Evolutionary conservation across 176 grass and related monocot species (phyloP).

Genomic region (Avena insularis): DNA sequence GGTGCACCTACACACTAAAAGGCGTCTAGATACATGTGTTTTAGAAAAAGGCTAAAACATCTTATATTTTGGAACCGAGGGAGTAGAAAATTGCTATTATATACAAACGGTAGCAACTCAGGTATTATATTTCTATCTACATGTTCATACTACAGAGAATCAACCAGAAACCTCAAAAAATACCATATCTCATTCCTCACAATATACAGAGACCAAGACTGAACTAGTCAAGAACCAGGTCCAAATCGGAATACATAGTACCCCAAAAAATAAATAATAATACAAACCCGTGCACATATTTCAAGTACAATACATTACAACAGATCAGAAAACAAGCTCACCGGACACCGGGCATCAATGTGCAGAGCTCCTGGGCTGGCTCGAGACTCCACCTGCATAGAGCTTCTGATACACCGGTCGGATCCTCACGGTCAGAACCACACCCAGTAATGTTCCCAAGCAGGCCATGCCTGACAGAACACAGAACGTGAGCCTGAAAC

Average conservation of each 20-base stretch:
- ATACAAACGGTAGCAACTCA: neutral
- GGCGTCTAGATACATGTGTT: too few relatives aligned
- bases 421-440: constrained; percentile 67
- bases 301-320: constrained; percentile 26
- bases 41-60: too few relatives aligned
- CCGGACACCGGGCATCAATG: constrained; percentile 44
- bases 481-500: constrained; percentile 89
- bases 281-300: neutral
- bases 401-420: constrained; percentile 89
- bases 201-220: neutral
- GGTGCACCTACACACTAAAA: too few relatives aligned
- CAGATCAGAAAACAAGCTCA: neutral
- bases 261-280: neutral
- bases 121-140: constrained; percentile 5
- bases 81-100: neutral
- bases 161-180: constrained; percentile 11
- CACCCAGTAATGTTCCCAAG: constrained; percentile 76
- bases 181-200: neutral
- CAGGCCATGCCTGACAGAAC: constrained; percentile 66
- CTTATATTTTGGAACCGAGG: too few relatives aligned
- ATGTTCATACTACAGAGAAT: neutral
- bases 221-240: constrained; percentile 5
- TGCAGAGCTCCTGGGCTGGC: constrained; percentile 55
- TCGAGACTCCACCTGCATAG: constrained; percentile 72
- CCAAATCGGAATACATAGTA: neutral